Percentiles rank a stretch among this genome's conserved stretches.
Evolutionary conservation across 1,139 yeast genomes (phyloP).

Genomic region (Hansenula sp.): DNA sequence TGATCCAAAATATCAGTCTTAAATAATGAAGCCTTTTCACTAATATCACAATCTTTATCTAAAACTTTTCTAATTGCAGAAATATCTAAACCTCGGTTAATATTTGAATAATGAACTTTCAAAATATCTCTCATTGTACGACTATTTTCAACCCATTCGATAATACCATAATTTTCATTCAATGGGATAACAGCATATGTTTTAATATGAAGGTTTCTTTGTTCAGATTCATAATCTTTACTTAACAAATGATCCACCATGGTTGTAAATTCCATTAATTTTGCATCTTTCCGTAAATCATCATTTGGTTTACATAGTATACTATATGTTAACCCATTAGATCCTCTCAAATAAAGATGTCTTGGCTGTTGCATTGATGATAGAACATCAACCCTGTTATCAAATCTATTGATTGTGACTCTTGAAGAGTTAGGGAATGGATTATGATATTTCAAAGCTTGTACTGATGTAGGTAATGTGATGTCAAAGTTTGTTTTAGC

Average conservation of each 20-base stretch:
- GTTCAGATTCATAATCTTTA: conserved; percentile 66
- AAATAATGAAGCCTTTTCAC: conserved; percentile 25
- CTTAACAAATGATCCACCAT: conserved; percentile 73
- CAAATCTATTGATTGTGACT: conserved; percentile 52
- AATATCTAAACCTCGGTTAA: conserved; percentile 27
- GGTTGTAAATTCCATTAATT: conserved; percentile 87
- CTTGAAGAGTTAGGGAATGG: conserved; percentile 54
- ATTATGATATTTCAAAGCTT: conserved; percentile 36
- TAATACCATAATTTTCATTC: conserved; percentile 81
- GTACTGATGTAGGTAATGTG: conserved; percentile 49
- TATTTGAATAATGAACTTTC: conserved; percentile 36
- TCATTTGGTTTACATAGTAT: conserved; percentile 83
- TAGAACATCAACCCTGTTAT: conserved; percentile 63
- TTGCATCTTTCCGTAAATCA: conserved; percentile 93
- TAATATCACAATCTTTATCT: conserved; percentile 21
- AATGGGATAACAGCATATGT: conserved; percentile 90
- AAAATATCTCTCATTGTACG: conserved; percentile 73
- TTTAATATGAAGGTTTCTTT: conserved; percentile 64
- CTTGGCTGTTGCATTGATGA: conserved; percentile 86
- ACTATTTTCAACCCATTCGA: conserved; percentile 90
- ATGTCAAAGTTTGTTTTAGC: conserved; percentile 71
- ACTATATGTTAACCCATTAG: conserved; percentile 67
- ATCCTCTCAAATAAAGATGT: conserved; percentile 70
- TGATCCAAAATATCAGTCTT: conserved; percentile 26
- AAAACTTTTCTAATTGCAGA: conserved; percentile 15